Conservation (phyloP, 371 early-diverging fungal genomes). For the Mucor racemosus region DNA sequence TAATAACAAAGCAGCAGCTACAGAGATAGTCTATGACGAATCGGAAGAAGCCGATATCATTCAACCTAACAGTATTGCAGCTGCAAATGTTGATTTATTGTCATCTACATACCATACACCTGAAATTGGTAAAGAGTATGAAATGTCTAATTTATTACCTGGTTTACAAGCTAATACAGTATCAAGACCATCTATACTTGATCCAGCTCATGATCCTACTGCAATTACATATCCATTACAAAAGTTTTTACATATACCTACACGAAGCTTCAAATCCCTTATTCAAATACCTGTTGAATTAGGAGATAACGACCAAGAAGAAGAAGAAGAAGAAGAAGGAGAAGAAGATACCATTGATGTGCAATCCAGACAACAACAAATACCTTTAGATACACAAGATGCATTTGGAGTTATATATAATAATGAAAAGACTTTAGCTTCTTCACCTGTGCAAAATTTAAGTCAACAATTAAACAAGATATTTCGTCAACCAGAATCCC, state of each 20-base stretch:
- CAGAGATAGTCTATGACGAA: neutral
- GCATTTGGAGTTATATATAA: neutral
- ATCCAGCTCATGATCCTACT: constrained; percentile 8
- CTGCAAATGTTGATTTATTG: neutral
- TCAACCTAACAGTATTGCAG: constrained; percentile 1
- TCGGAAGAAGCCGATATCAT: neutral
- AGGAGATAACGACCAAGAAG: neutral
- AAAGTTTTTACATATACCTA: constrained; percentile 17
- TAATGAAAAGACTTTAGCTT: neutral
- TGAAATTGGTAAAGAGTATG: neutral
- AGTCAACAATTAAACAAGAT: constrained; percentile 3
- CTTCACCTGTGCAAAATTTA: neutral
- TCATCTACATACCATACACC: neutral
- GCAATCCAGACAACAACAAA: neutral
- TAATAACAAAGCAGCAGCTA: neutral
- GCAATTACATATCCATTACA: constrained; percentile 16
- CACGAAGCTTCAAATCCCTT: neutral
- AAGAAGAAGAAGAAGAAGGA: neutral
- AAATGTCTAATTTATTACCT: neutral
- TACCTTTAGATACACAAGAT: neutral
- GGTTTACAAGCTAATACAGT: neutral
- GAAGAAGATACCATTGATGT: neutral
- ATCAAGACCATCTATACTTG: neutral
- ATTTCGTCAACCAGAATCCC: neutral
- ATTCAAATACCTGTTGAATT: neutral